Conservation (phyloP, 139 green algal species). For the Nannochloris sp. region DNA sequence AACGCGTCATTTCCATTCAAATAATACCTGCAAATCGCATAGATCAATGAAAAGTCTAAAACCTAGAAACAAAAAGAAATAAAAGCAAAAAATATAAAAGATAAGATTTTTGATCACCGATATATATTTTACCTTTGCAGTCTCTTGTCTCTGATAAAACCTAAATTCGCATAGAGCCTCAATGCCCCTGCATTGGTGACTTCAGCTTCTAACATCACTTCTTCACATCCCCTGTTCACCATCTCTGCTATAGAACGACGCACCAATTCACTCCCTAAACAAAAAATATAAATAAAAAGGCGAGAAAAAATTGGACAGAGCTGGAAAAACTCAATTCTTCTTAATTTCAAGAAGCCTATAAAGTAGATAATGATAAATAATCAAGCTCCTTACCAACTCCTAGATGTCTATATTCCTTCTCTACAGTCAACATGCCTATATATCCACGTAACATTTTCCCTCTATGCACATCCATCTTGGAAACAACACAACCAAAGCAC, state of each 20-base stretch:
- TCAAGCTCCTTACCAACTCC: constrained; percentile 59
- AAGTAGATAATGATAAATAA: background rate
- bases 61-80: background rate
- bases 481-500: constrained; percentile 79
- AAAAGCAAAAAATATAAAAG: too few species aligned
- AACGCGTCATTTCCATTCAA: constrained; percentile 90
- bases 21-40: constrained; percentile 78
- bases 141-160: constrained; percentile 97
- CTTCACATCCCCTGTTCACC: constrained; percentile 49
- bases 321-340: background rate
- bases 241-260: constrained; percentile 61
- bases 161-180: constrained; percentile 85
- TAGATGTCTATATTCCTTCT: constrained; percentile 68
- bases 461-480: constrained; percentile 83
- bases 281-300: too few species aligned
- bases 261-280: constrained; percentile 70
- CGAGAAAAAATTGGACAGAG: too few species aligned
- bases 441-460: constrained; percentile 76
- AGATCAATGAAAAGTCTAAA: background rate
- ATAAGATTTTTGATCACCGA: constrained; percentile 4
- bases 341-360: background rate
- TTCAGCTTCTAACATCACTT: constrained; percentile 96
- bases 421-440: constrained; percentile 96
- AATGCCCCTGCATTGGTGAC: constrained; percentile 87
- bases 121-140: constrained; percentile 82